Evolutionary conservation across 768 basidiomycete species (phyloP), one percentile per base, ranked within the genome.

Genomic region (Lactifluus pinguis): DNA sequence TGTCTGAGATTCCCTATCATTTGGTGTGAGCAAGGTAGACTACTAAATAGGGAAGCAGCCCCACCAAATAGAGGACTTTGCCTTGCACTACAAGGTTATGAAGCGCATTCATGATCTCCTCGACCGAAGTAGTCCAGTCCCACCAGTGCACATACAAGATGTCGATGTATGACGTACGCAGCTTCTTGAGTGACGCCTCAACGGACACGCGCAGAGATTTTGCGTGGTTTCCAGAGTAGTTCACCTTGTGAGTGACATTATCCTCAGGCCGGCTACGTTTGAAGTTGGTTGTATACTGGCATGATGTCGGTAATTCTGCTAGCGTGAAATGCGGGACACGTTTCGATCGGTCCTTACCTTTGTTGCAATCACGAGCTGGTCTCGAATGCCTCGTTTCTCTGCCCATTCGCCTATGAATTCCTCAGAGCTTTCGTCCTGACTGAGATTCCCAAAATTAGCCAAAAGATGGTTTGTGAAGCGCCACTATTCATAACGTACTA

Each of bases 141-240:
- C 77, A 76, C 73, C 75, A 80, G 65, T 83, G 82, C 6, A 83
- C 65, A 61, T 84, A 83, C 34, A 83, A 68, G 52, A 84, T 75
- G 64, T 84, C 82, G 65, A 84, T 76, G 66, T 80, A 86, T n/a
- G 77, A 72, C 0, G 83, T 85, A 48, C 81, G 71, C 19, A 87
- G 74, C 61, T 83, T 84, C 62, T 73, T 73, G 56, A 80, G 69
- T 36, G 71, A 74, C 2, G 68, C 71, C n/a, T 72, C 70, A 5
- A 76, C 67, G 6, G 70, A 73, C 48, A 73, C 21, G 39, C 60
- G 64, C 49, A 77, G 56, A 1, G 65, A 69, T 66, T 77, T 77
- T 55, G 71, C 61, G 63, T 69, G 65, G 71, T 79, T 80, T 11
- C 79, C 77, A 17, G 62, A 62, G 63, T 73, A 79, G 70, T 80